A percentile compares a stretch with the other conserved stretches of the same genome.
Evolutionary conservation across 306 rosid species (phyloP).

Genomic region (Abrus precatorius): DNA sequence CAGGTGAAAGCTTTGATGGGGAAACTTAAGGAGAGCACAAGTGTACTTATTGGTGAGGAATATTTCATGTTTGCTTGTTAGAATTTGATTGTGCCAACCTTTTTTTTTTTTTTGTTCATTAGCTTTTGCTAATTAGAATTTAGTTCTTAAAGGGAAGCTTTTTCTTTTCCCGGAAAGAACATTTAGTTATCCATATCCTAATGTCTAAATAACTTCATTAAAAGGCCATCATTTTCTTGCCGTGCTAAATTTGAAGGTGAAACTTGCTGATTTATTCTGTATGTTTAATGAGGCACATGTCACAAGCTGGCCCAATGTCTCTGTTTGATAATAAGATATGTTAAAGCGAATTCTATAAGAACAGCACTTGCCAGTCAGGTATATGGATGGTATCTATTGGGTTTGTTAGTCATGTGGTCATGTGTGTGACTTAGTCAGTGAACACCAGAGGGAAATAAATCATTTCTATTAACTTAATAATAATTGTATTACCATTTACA

Average conservation of each 20-base stretch:
- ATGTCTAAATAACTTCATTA: neutral
- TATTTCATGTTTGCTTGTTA: slow-evolving; percentile 36
- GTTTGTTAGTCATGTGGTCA: slow-evolving; percentile 6
- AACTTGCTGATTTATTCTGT: slow-evolving; percentile 13
- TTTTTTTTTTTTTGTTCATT: slow-evolving; percentile 25
- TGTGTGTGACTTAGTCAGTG: slow-evolving; percentile 19
- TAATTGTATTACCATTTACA: neutral
- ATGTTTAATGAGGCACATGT: slow-evolving; percentile 8
- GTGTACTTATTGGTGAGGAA: slow-evolving; percentile 77
- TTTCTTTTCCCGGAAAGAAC: slow-evolving; percentile 23
- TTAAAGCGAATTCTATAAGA: neutral
- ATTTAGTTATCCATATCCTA: neutral
- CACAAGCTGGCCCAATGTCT: slow-evolving; percentile 25
- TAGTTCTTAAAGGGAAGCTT: neutral
- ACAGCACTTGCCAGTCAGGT: neutral
- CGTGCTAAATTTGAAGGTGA: slow-evolving; percentile 24
- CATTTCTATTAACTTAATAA: neutral
- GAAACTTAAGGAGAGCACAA: slow-evolving; percentile 71
- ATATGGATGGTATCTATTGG: neutral
- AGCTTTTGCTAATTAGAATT: slow-evolving; percentile 26
- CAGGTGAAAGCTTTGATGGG: slow-evolving; percentile 78
- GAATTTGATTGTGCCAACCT: slow-evolving; percentile 4
- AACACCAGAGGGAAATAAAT: neutral
- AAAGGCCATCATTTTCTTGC: slow-evolving; percentile 17
- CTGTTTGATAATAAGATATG: slow-evolving; percentile 10